These are phyloP conservation scores for Mucor velutinosus DNA, from an alignment of 371 early-diverging fungal species.

Conservation along the genomic window DNA sequence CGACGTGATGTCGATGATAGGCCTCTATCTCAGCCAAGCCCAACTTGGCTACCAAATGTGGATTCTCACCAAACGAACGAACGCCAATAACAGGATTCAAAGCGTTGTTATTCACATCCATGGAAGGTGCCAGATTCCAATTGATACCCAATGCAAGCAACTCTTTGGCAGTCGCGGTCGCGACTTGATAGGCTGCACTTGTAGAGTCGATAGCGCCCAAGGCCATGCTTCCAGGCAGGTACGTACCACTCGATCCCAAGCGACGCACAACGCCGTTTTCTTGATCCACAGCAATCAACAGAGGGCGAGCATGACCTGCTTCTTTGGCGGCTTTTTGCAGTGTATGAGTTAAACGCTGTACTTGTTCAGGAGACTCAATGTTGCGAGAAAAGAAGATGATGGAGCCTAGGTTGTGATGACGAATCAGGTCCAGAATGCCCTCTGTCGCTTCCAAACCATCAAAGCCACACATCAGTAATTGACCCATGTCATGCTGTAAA, in stretches of 20 bases:
- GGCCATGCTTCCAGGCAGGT: conserved; percentile 51
- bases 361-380: conserved; percentile 41
- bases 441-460: conserved; percentile 40
- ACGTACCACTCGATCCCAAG: conserved; percentile 41
- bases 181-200: conserved; percentile 36
- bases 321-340: conserved; percentile 44
- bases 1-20: conserved; percentile 37
- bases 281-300: conserved; percentile 53
- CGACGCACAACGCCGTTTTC: conserved; percentile 56
- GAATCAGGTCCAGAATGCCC: conserved; percentile 47
- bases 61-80: conserved; percentile 47
- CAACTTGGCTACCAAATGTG: conserved; percentile 33
- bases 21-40: conserved; percentile 46
- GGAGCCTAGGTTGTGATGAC: conserved; percentile 42
- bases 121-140: conserved; percentile 51
- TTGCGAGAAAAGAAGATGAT: conserved; percentile 55
- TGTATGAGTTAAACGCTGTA: conserved; percentile 26
- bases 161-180: conserved; percentile 38
- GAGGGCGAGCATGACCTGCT: conserved; percentile 43
- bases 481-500: conserved; percentile 27
- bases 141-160: conserved; percentile 45
- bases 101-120: conserved; percentile 56
- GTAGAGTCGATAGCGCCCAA: conserved; percentile 42
- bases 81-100: conserved; percentile 57
- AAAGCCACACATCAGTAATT: conserved; percentile 52